Percentiles rank a stretch among this genome's conserved stretches.
These are phyloP conservation scores for Mycena pura DNA, from an alignment of 768 basidiomycete species.

Conservation along the genomic window DNA sequence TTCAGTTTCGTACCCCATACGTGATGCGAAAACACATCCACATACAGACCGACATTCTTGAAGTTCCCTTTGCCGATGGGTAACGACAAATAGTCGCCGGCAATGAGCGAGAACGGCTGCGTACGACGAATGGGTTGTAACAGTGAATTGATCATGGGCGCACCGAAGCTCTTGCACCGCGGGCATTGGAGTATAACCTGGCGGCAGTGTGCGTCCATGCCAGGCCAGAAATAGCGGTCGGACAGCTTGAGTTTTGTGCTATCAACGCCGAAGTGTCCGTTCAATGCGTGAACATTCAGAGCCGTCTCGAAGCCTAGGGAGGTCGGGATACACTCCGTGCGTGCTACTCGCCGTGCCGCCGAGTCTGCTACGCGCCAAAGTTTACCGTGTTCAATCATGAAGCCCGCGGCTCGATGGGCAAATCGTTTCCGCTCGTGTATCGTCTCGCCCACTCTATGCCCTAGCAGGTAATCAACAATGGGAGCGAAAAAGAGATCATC, in stretches of 20 bases:
- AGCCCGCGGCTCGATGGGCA: conserved; percentile 1
- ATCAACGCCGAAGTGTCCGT: conserved; percentile 33
- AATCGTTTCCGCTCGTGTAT: background rate
- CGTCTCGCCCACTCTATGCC: conserved; percentile 9
- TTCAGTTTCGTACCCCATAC: conserved; percentile 32
- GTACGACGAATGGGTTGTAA: conserved; percentile 34
- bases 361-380: conserved; percentile 13
- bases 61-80: conserved; percentile 30
- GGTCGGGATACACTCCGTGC: conserved; percentile 10
- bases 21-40: conserved; percentile 25
- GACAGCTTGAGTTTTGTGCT: conserved; percentile 24
- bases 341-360: background rate
- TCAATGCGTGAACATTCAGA: conserved; percentile 2
- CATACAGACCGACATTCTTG: conserved; percentile 20
- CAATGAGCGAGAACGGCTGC: conserved; percentile 36
- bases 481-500: conserved; percentile 13
- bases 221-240: conserved; percentile 24
- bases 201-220: conserved; percentile 26
- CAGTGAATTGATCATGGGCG: conserved; percentile 29
- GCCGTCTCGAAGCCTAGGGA: background rate
- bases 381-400: conserved; percentile 18
- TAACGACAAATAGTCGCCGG: conserved; percentile 35
- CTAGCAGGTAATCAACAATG: conserved; percentile 4
- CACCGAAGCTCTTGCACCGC: conserved; percentile 36
- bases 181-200: conserved; percentile 31